Evolutionary conservation across 768 basidiomycete genomes (phyloP).

Genomic region (Trametes cubensis): DNA sequence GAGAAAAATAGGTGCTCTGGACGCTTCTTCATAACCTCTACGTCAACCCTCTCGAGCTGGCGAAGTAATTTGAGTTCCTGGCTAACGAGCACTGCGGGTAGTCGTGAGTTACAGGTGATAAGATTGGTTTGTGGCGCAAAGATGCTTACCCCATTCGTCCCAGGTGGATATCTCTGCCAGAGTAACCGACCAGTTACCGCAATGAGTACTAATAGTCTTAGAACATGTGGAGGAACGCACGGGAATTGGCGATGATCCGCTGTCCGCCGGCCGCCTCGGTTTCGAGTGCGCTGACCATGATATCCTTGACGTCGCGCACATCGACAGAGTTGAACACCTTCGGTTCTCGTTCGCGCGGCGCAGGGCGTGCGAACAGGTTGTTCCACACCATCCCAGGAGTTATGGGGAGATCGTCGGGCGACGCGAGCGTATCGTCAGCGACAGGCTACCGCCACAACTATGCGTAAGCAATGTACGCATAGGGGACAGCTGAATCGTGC

Average conservation of each 20-base stretch:
- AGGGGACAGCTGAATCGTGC: background rate
- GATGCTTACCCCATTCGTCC: constrained; percentile 1
- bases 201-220: too few relatives aligned
- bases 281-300: constrained; percentile 54
- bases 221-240: background rate
- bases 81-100: background rate
- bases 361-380: constrained; percentile 28
- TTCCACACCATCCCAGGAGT: constrained; percentile 26
- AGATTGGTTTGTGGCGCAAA: background rate
- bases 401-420: background rate
- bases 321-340: constrained; percentile 37
- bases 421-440: background rate
- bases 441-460: background rate
- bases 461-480: background rate
- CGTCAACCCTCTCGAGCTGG: constrained; percentile 14
- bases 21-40: constrained; percentile 26
- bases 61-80: background rate
- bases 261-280: constrained; percentile 55
- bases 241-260: constrained; percentile 46
- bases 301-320: constrained; percentile 55
- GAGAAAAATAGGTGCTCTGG: background rate
- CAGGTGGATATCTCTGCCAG: background rate
- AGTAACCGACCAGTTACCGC: too few relatives aligned
- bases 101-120: background rate
- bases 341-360: background rate